A percentile compares a stretch with the other conserved stretches of the same genome.
These are phyloP conservation scores for Talaromyces sp. DNA, from an alignment of 2,329 filamentous ascomycete species.

Conservation along the genomic window DNA sequence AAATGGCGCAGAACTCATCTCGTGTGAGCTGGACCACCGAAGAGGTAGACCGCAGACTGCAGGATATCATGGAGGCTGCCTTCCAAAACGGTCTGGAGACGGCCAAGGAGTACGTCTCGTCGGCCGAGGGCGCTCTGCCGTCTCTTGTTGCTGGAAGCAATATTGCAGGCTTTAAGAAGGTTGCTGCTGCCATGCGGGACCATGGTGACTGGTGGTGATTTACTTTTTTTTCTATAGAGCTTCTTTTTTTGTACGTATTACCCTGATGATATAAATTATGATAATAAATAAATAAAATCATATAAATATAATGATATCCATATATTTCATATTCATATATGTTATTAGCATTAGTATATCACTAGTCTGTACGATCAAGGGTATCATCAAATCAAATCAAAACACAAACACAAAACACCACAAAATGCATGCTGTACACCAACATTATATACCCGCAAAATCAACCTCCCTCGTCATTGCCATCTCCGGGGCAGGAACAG, in stretches of 20 bases:
- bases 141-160: conserved; percentile 90
- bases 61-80: conserved; percentile 89
- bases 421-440: not conserved
- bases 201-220: conserved; percentile 85
- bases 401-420: not conserved
- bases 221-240: not conserved
- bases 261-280: not conserved
- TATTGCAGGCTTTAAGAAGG: conserved; percentile 97
- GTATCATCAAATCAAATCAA: not conserved
- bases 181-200: conserved; percentile 87
- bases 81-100: conserved; percentile 87
- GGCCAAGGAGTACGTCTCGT: conserved; percentile 78
- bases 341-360: not conserved
- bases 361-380: not conserved
- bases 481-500: too few relatives aligned
- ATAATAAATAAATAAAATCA: not conserved
- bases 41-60: conserved; percentile 87
- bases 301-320: not conserved
- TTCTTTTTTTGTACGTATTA: not conserved
- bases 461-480: conserved; percentile 2
- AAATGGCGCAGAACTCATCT: conserved; percentile 98
- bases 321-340: not conserved
- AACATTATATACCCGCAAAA: not conserved
- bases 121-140: conserved; percentile 76
- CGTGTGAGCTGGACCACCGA: conserved; percentile 79